These are phyloP conservation scores for Venturiaceae sp. DNA, from an alignment of 2,329 filamentous ascomycete genomes.

Conservation along the genomic window DNA sequence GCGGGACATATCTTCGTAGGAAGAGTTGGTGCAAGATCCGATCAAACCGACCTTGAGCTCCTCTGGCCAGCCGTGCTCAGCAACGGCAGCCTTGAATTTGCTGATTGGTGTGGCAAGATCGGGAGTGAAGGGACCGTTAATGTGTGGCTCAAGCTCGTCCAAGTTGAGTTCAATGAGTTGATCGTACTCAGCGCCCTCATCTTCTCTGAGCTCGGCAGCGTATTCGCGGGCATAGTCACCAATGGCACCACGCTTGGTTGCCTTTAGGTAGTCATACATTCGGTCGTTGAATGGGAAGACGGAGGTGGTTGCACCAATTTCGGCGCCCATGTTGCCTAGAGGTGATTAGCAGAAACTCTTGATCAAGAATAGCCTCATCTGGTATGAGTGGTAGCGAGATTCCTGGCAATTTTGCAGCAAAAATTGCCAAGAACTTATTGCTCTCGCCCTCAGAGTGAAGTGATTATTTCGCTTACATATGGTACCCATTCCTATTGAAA, in stretches of 20 bases:
- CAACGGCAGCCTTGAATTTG: conserved; percentile 91
- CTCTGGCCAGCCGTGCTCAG: conserved; percentile 91
- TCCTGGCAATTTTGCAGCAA: background rate
- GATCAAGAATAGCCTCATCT: background rate
- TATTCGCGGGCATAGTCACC: conserved; percentile 83
- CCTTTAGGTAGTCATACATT: conserved; percentile 91
- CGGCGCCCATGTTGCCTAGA: conserved; percentile 53
- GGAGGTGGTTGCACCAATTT: conserved; percentile 66
- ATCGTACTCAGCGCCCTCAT: conserved; percentile 90
- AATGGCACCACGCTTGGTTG: conserved; percentile 84
- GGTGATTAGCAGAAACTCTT: background rate
- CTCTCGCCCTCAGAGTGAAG: background rate
- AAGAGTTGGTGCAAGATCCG: conserved; percentile 94
- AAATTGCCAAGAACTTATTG: background rate
- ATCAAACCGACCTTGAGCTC: conserved; percentile 96
- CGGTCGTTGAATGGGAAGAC: conserved; percentile 96
- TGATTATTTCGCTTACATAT: background rate
- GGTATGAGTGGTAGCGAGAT: background rate
- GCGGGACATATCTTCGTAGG: conserved; percentile 84
- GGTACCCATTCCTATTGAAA: background rate
- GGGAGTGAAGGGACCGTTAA: conserved; percentile 98
- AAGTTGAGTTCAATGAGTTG: conserved; percentile 95
- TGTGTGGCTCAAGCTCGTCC: conserved; percentile 87
- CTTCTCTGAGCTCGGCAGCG: conserved; percentile 74
- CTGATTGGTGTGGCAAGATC: conserved; percentile 96